Percentiles rank a stretch among this genome's conserved stretches.
Evolutionary conservation across 805 yeast genomes (phyloP).

Genomic region (Wickerhamiella kazuoi): DNA sequence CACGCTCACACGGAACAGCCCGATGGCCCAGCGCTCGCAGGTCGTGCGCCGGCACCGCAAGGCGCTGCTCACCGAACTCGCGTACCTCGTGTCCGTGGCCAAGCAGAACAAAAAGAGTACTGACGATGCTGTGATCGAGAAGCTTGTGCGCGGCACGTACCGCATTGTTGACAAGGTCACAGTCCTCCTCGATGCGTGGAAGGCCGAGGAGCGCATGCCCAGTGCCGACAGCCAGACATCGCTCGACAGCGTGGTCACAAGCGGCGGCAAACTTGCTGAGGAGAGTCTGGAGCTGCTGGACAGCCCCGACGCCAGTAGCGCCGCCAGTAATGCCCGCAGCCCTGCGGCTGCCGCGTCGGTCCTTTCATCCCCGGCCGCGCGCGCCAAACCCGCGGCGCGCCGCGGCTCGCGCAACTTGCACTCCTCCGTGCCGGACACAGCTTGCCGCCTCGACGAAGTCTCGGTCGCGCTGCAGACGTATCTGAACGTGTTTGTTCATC

Average conservation of each 20-base stretch:
- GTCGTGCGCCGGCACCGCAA: constrained; percentile 21
- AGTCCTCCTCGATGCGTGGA: constrained; percentile 18
- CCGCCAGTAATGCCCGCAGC: not conserved
- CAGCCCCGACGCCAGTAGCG: not conserved
- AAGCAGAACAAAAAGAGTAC: constrained; percentile 19
- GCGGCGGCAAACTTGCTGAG: not conserved
- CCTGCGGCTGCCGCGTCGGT: not conserved
- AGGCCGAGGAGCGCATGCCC: constrained; percentile 11
- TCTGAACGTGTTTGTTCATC: constrained; percentile 19
- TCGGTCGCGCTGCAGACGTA: constrained; percentile 20
- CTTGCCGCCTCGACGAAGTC: constrained; percentile 21
- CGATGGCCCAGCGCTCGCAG: constrained; percentile 17
- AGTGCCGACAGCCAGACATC: constrained; percentile 1
- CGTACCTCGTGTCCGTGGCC: constrained; percentile 23
- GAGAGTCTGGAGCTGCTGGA: not conserved
- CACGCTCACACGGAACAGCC: constrained; percentile 21
- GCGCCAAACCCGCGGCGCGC: not conserved
- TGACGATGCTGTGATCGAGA: constrained; percentile 18
- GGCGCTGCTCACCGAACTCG: constrained; percentile 23
- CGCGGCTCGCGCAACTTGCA: constrained; percentile 2
- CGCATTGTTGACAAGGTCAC: constrained; percentile 20
- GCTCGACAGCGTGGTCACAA: not conserved
- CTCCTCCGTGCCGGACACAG: constrained; percentile 14
- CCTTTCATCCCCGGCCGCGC: not conserved
- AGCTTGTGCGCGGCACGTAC: constrained; percentile 19